These are phyloP conservation scores for Xylaria sp. DNA, from an alignment of 2,329 filamentous ascomycete species.

Conservation along the genomic window DNA sequence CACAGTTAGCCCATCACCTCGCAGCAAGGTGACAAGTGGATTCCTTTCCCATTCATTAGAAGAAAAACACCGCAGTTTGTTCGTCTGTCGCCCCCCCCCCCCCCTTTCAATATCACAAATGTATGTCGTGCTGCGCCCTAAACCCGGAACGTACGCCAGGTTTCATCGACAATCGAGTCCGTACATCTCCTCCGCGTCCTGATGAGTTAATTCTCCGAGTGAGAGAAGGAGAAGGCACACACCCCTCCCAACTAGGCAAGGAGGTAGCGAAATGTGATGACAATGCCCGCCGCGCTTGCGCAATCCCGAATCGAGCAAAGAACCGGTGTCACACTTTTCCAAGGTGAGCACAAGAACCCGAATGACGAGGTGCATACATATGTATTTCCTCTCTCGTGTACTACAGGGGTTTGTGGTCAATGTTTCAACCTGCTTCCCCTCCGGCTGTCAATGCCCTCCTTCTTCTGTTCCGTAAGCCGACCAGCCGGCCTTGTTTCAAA, in stretches of 20 bases:
- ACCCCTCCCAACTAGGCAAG: conserved; percentile 6
- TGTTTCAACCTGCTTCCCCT: conserved; percentile 1
- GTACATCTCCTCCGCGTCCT: conserved; percentile 3
- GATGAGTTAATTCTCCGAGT: conserved; percentile 13
- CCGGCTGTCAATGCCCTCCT: no score
- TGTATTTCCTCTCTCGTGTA: no score
- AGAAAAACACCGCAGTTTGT: not conserved
- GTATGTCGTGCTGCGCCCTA: conserved; percentile 7
- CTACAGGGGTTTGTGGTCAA: no score
- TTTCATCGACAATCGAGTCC: conserved; percentile 5
- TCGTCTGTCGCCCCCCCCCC: not conserved
- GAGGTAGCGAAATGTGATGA: conserved; percentile 4
- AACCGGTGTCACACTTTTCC: no score
- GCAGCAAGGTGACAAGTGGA: conserved; percentile 2
- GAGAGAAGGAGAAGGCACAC: not conserved
- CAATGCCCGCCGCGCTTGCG: no score
- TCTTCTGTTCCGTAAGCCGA: no score
- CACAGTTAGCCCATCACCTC: not conserved
- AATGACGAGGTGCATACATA: not conserved
- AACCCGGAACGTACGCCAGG: not conserved
- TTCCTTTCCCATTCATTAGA: not conserved
- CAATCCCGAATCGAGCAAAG: no score
- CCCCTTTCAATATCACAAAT: not conserved
- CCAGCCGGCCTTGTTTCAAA: not conserved
- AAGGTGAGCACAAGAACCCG: not conserved